Base-by-base conservation (phyloP, 495 filamentous ascomycete genomes). In the Achaetomiella virescens region DNA sequence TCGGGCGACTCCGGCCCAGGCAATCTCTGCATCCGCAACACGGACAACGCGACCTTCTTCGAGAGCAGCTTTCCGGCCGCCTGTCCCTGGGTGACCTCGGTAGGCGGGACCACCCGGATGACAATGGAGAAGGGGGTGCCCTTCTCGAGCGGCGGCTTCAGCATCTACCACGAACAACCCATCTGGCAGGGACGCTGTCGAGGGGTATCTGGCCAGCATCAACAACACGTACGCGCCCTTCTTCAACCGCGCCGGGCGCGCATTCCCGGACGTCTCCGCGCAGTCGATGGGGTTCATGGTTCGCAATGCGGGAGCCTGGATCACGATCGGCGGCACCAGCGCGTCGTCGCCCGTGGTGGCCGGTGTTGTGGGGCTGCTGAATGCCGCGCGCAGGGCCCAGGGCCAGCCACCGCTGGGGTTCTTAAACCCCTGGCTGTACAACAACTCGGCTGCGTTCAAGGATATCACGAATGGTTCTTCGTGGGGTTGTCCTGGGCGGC, bases 341-440 rank as follows among this genome's bases (percentile, higher is more conserved):
- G 83, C 82, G n/a, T 75, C 82, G 0, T 70, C 84, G 0, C 88
- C 88, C 0, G 71, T 81, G 0, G 81, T 86, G 18, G 78, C 81
- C 3, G 84, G 79, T 15, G 66, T 91, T 18, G 66, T 91, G 9
- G 76, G 77, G 0, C 70, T 90, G 17, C 72, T 91, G 37, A 90
- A 90, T 57, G 84, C 86, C 57, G 86, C 83, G 0, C 75, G 84
- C 1, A 68, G 84, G 37, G 67, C 76, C 1, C 73, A 72, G 17
- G 78, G 78, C 20, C 67, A 81, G 61, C 71, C 80, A 0, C 69
- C 78, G 0, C 64, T 91, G 49, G 88, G 88, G 0, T 90, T 89
- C 73, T 61, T 90, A 31, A 91, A 91, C 65, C 87, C 86, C 0
- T 88, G 83, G 83, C 61, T 91, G 25, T 91, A 90, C 69, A 70